These are phyloP conservation scores for Hypoxylon rickii DNA, from an alignment of 495 filamentous ascomycete genomes.

Conservation along the genomic window DNA sequence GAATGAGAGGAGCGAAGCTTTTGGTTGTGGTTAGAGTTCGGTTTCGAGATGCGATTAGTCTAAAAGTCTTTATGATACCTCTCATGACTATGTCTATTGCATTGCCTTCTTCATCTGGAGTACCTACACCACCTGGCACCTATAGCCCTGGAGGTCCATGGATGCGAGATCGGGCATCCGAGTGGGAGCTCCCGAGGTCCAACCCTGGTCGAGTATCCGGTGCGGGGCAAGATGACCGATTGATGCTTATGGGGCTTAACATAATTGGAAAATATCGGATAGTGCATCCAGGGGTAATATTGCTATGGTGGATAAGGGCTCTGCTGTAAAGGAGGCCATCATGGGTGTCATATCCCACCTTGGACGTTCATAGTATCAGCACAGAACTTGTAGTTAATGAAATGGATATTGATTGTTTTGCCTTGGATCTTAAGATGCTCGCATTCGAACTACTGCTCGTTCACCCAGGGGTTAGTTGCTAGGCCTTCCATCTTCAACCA, in stretches of 20 bases:
- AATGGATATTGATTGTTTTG: no score
- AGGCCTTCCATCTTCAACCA: no score
- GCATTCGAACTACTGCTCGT: no score
- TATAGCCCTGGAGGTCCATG: background rate
- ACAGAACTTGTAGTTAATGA: no score
- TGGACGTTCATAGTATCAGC: no score
- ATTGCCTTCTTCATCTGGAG: background rate
- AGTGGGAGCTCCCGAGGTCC: background rate
- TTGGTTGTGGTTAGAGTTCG: background rate
- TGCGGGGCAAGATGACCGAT: conserved; percentile 12
- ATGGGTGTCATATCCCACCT: no score
- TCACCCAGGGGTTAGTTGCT: no score
- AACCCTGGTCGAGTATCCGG: background rate
- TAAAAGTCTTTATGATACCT: conserved; percentile 11
- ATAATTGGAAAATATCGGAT: background rate
- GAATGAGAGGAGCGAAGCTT: background rate
- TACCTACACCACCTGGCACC: no score
- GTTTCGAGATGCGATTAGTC: conserved; percentile 10
- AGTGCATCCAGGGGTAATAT: background rate
- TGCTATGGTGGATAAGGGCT: no score
- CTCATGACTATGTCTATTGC: conserved; percentile 31
- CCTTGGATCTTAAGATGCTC: no score
- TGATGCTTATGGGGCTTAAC: conserved; percentile 3
- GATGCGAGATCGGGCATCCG: conserved; percentile 12
- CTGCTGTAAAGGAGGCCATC: no score